Base-by-base conservation (phyloP, 2,329 filamentous ascomycete species). In the Aspergillus brasiliensis region DNA sequence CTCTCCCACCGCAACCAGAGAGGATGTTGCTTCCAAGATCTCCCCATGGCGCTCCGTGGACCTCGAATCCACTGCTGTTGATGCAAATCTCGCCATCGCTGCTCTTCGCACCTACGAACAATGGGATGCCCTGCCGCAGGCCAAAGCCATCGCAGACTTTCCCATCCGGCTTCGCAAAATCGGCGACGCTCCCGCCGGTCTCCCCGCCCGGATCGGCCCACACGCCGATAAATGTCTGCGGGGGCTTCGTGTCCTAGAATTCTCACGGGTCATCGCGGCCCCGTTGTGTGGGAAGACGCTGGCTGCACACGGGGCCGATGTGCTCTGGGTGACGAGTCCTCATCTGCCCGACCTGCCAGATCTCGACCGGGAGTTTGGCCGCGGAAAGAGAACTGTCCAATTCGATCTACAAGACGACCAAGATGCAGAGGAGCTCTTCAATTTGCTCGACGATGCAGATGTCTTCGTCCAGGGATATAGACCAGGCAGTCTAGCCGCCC, bases 111-210 rank as follows among this genome's bases (percentile, higher is more conserved):
- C 79, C 0, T 83, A 80, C 44, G 60, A 72, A 2, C 71, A 85
- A 61, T 86, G 84, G 84, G 83, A 86, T 60, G 63, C 65, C 0
- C 70, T 78, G 2, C 79, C 82, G 0, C 83, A 85, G 55, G 77
- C 82, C 0, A 67, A 62, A 13, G 79, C 77, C 0, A 68, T 85
- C 2, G 55, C 71, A 1, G 73, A 81, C 40, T 77, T 80, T 10
- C 84, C 85, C 0, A 80, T 86, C 8, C 57, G 69, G 1, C 51
- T 85, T 10, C 71, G 64, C 0, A 77, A 77, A 34, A 56, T 83
- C 0, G 53, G 59, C 8, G 58, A 69, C 1, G 59, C 62, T 3
- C 60, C 62, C 0, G 2, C 6, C 11, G 57, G 61, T 2, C 52
- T 66, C 0, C 54, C 64, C 1, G 40, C 60, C 15, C 53, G 67